These are phyloP conservation scores for Fusarium marasasianum DNA, from an alignment of 2,329 filamentous ascomycete genomes.

Conservation along the genomic window DNA sequence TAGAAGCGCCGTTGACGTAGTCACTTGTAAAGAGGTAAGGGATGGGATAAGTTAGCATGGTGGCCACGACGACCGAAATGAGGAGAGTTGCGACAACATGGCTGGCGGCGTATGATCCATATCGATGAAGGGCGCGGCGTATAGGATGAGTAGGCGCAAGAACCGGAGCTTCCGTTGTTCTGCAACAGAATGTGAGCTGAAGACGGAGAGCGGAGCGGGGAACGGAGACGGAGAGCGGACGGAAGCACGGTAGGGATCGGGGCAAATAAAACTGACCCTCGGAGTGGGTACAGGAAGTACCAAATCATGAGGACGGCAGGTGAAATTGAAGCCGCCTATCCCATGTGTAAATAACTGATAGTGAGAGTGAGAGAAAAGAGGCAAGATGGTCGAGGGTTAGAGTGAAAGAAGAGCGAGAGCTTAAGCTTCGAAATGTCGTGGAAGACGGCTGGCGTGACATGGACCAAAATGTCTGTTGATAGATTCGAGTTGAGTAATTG, in stretches of 20 bases:
- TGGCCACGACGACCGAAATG: slow-evolving; percentile 75
- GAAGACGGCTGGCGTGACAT: slow-evolving; percentile 38
- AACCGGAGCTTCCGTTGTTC: slow-evolving; percentile 78
- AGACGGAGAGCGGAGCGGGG: slow-evolving; percentile 13
- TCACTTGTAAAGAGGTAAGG: slow-evolving; percentile 79
- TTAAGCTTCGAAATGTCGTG: slow-evolving; percentile 20
- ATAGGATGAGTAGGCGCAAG: slow-evolving; percentile 72
- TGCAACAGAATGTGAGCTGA: slow-evolving; percentile 48
- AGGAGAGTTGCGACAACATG: slow-evolving; percentile 80
- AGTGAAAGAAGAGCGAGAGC: slow-evolving; percentile 14
- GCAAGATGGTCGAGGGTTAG: slow-evolving; percentile 2
- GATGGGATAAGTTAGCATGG: slow-evolving; percentile 77
- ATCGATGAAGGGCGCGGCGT: slow-evolving; percentile 70
- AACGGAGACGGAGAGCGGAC: slow-evolving; percentile 19
- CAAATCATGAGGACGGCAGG: slow-evolving; percentile 68
- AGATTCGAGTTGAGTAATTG: slow-evolving; percentile 8
- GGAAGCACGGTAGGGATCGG: slow-evolving; percentile 14
- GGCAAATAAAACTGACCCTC: slow-evolving; percentile 69
- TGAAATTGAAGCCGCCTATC: slow-evolving; percentile 25
- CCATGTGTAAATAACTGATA: slow-evolving; percentile 33
- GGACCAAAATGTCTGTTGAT: slow-evolving; percentile 27
- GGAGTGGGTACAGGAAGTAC: slow-evolving; percentile 80
- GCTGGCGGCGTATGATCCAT: slow-evolving; percentile 74
- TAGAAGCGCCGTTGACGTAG: slow-evolving; percentile 75
- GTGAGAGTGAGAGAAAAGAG: slow-evolving; percentile 7